Base-by-base conservation (phyloP, 192 early-diverging fungal genomes). In the Paraglomus brasilianum region DNA sequence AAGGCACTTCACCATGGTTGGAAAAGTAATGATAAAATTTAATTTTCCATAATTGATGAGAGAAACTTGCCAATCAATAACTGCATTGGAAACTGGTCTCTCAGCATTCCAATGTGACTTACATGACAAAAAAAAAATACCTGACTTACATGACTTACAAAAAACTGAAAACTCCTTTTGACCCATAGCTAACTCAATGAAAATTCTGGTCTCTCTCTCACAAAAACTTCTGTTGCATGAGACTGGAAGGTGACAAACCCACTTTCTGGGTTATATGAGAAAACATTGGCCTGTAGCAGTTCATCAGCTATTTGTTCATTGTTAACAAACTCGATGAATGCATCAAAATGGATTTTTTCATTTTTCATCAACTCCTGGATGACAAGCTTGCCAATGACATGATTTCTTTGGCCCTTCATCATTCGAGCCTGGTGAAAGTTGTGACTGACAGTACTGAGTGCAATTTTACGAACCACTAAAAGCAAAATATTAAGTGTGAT, bases 211-310 rank as follows among this genome's bases (percentile, higher is more conserved):
- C 10, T 59, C 38, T 48, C 66, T n/a, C 13, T 59, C 24, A 56
- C 66, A 53, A 56, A 69, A 44, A 39, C 36, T 57, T 69, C 30
- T 8, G 5, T 51, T 51, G 42, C n/a, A 5, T n/a, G 38, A 69
- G 66, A 69, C 50, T 69, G 66, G 66, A 69, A 69, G 66, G 66
- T 53, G 21, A 56, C 11, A 10, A 24, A 21, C 19, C 9, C 7
- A 43, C 44, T 41, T 44, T 52, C 53, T 0, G 39, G 38, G 14
- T 69, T 56, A 53, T 69, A 69, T 51, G 66, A 69, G 66, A 55
- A 69, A 44, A 69, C 66, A 57, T 41, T 69, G 15, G 19, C 13
- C 38, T 69, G 66, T 57, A 69, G 49, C 51, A 69, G 46, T 57
- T 59, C 48, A 53, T 69, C 22, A 9, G 66, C 66, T 21, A 69